Evolutionary conservation across 2,329 filamentous ascomycete species (phyloP).

Genomic region (Fusarium ramigenum): DNA sequence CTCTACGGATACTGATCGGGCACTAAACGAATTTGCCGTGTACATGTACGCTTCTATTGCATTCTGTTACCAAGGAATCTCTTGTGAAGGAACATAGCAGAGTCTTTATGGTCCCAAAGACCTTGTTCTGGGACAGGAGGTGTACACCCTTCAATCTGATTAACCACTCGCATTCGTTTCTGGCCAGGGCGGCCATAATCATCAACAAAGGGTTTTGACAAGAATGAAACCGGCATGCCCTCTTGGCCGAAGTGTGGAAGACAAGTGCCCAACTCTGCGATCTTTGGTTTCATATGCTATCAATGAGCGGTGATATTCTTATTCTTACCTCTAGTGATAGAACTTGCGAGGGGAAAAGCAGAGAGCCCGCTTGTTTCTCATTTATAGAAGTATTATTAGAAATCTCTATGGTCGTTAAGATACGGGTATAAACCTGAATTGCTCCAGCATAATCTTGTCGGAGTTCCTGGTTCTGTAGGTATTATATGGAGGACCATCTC

Average conservation of each 20-base stretch:
- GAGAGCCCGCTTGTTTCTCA: not conserved
- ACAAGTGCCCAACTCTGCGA: not conserved
- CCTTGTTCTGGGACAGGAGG: conserved; percentile 18
- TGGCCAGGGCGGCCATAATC: conserved; percentile 15
- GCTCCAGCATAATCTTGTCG: not conserved
- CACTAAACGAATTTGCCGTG: conserved; percentile 20
- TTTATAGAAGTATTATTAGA: not conserved
- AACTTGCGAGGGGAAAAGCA: not conserved
- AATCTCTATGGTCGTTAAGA: not conserved
- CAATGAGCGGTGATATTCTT: not conserved
- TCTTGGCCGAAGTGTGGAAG: not conserved
- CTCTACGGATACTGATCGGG: not conserved
- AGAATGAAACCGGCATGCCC: not conserved
- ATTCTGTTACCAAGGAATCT: not conserved
- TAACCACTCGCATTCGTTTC: conserved; percentile 22
- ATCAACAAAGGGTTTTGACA: not conserved
- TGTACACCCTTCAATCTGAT: conserved; percentile 5
- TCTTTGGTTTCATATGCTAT: not conserved
- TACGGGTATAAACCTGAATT: not conserved
- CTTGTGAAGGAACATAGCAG: not conserved
- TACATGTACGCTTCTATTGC: not conserved
- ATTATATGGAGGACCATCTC: not conserved
- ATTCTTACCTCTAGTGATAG: not conserved
- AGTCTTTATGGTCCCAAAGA: conserved; percentile 9
- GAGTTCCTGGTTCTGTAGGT: not conserved